Percentiles rank a stretch among this genome's conserved stretches.
Evolutionary conservation across 2,329 filamentous ascomycete species (phyloP).

Genomic region (Cercospora zeae-maydis): DNA sequence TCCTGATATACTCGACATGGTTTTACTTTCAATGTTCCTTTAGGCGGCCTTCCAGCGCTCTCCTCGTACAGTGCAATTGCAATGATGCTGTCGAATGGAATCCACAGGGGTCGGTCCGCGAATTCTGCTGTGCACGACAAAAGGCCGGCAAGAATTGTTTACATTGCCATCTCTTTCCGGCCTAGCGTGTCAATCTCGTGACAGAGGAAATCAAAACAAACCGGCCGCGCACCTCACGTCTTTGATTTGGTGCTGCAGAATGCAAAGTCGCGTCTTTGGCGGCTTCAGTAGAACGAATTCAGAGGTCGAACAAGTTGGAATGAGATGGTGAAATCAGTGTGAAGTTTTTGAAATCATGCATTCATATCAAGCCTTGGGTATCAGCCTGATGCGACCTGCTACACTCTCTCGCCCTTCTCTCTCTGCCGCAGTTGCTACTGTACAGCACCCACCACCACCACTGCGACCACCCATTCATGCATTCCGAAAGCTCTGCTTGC

Average conservation of each 20-base stretch:
- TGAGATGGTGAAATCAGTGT: background rate
- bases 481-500: slow-evolving; percentile 23
- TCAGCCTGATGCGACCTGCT: slow-evolving; percentile 25
- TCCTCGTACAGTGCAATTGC: background rate
- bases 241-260: background rate
- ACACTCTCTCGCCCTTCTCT: slow-evolving; percentile 13
- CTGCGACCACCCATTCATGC: slow-evolving; percentile 14
- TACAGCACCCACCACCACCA: slow-evolving; percentile 27
- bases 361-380: slow-evolving; percentile 32
- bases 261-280: background rate
- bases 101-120: background rate
- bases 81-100: background rate
- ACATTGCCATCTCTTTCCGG: slow-evolving; percentile 2
- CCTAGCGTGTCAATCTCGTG: slow-evolving; percentile 9
- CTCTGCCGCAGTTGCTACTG: slow-evolving; percentile 34
- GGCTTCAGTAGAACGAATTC: background rate
- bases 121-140: background rate
- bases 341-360: slow-evolving; percentile 34
- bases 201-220: slow-evolving; percentile 12
- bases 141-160: background rate
- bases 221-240: slow-evolving; percentile 7
- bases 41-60: background rate
- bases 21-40: background rate
- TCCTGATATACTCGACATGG: background rate
- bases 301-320: background rate